These are phyloP conservation scores for Escallonia herrerae DNA, from an alignment of 129 eudicot species.

Conservation along the genomic window DNA sequence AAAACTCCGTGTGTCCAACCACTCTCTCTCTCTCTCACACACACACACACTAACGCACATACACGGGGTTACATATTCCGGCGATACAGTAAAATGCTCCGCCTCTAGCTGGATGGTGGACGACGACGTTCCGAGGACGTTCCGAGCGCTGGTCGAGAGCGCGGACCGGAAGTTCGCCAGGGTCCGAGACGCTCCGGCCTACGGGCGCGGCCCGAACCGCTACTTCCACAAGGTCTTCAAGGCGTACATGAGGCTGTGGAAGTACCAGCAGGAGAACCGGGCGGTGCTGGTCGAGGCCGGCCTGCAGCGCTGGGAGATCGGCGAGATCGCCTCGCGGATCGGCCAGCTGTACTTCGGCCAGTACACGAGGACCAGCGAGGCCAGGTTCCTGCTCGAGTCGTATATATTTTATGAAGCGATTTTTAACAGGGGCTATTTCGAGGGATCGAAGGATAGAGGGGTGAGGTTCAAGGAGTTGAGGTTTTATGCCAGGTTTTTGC, in stretches of 20 bases:
- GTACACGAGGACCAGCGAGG: conserved; percentile 93
- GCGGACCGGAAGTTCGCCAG: conserved; percentile 80
- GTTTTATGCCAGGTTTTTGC: conserved; percentile 94
- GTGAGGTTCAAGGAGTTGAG: conserved; percentile 95
- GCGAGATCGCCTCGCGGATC: conserved; percentile 96
- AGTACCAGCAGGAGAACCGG: conserved; percentile 75
- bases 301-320: conserved; percentile 90
- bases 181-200: conserved; percentile 65
- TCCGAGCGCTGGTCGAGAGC: conserved; percentile 51
- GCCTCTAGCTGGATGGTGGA: conserved; percentile 18
- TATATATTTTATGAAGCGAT: conserved; percentile 88
- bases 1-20: not conserved
- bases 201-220: conserved; percentile 46
- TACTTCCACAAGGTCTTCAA: conserved; percentile 79
- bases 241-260: conserved; percentile 81
- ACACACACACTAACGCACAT: too few species aligned
- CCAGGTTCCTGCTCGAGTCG: conserved; percentile 71
- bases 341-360: conserved; percentile 86
- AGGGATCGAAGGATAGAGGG: conserved; percentile 60
- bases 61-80: not conserved
- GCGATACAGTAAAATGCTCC: not conserved
- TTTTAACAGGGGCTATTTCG: conserved; percentile 58
- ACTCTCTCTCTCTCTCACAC: not conserved
- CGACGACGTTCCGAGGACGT: conserved; percentile 45
- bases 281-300: conserved; percentile 53